phyloP scores from a whole-genome alignment of 495 filamentous ascomycete genomes.

The Tricharina praecox region DNA sequence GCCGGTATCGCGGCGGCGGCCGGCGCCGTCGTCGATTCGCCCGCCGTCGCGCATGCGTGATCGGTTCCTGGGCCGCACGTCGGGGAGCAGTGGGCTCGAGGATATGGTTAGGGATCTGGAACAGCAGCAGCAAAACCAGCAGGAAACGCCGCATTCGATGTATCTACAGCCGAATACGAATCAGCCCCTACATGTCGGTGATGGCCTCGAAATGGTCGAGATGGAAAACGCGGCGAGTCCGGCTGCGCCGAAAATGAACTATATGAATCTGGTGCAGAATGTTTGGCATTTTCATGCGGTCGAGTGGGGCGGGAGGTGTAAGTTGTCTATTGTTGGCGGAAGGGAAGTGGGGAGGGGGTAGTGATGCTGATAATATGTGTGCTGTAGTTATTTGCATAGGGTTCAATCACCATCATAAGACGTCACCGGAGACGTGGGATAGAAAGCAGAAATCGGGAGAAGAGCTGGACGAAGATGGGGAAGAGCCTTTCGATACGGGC shows the following conservation, averaged over 20 bases:
- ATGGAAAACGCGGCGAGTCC: neutral
- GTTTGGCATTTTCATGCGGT: conserved; percentile 28
- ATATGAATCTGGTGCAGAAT: conserved; percentile 24
- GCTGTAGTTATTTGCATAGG: conserved; percentile 56
- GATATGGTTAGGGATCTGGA: neutral
- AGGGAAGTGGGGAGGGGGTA: neutral
- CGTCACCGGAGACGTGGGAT: conserved; percentile 27
- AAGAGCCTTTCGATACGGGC: conserved; percentile 18
- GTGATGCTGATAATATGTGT: neutral
- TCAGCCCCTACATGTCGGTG: neutral
- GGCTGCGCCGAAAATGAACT: conserved; percentile 9
- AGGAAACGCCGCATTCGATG: neutral
- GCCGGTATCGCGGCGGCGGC: neutral
- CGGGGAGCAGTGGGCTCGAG: neutral
- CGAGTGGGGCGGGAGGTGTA: conserved; percentile 27
- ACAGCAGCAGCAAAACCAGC: neutral
- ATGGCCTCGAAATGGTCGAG: conserved; percentile 7
- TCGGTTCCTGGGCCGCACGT: neutral
- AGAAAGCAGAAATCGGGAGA: conserved; percentile 1
- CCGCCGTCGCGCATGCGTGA: neutral
- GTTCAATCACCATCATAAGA: conserved; percentile 59
- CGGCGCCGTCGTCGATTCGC: neutral
- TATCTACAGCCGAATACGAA: neutral
- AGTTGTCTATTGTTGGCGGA: conserved; percentile 2
- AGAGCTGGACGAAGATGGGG: conserved; percentile 13